Evolutionary conservation across 306 rosid species (phyloP).

Genomic region (Vigna radiata): DNA sequence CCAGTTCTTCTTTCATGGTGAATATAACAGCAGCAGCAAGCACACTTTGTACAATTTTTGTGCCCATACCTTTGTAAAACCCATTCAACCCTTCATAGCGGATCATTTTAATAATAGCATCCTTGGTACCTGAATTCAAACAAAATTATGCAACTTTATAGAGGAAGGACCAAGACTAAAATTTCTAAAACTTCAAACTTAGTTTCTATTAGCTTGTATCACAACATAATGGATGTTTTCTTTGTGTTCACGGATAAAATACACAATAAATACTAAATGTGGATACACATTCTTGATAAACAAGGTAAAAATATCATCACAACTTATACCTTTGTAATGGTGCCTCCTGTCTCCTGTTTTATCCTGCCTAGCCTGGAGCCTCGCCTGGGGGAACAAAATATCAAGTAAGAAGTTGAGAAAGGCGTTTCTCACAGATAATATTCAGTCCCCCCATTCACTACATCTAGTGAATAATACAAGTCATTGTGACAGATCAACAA

Average conservation of each 20-base stretch:
- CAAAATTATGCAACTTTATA: slow-evolving; percentile 24
- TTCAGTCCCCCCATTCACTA: neutral
- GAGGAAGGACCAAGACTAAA: neutral
- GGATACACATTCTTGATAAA: neutral
- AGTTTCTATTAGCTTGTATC: slow-evolving; percentile 1
- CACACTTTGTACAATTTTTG: slow-evolving; percentile 90
- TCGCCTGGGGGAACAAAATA: slow-evolving; percentile 66
- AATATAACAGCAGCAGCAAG: slow-evolving; percentile 97
- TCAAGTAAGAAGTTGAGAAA: slow-evolving; percentile 15
- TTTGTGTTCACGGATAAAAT: too few relatives aligned
- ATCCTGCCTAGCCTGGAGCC: slow-evolving; percentile 91
- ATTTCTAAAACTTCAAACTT: neutral
- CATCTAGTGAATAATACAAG: slow-evolving; percentile 5
- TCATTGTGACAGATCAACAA: neutral
- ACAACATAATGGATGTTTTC: neutral
- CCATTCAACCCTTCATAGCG: slow-evolving; percentile 81
- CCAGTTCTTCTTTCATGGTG: slow-evolving; percentile 95
- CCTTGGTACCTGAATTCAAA: slow-evolving; percentile 77
- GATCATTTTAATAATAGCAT: slow-evolving; percentile 88
- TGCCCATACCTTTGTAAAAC: slow-evolving; percentile 95
- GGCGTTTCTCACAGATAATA: slow-evolving; percentile 7
- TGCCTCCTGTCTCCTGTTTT: slow-evolving; percentile 74
- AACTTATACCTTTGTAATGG: slow-evolving; percentile 75
- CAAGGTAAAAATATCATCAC: slow-evolving; percentile 32
- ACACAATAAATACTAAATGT: too few relatives aligned